Base-by-base conservation (phyloP, 1,284 basidiomycete genomes). In the Fistulinella cinereoalba region DNA sequence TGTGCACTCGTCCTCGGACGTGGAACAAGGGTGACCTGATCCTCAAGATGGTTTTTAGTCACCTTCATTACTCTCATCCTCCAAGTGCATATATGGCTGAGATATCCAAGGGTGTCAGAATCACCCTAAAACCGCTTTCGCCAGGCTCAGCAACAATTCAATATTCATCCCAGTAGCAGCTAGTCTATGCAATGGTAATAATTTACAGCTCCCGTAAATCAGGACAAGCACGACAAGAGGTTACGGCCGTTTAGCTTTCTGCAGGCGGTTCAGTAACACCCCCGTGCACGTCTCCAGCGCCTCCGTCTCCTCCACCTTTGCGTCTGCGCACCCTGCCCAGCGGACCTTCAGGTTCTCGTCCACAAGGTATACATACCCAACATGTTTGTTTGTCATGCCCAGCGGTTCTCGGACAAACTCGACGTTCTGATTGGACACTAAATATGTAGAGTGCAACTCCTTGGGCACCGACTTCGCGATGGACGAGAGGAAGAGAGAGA, bases 361-460 rank as follows among this genome's bases (percentile, higher is more conserved):
- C 18, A 98, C 81, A 8, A 99, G 76, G 63, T 89, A 99, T 10
- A 96, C 86, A 61, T 97, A 97, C 4, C 94, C 97, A 27, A 98
- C 81, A 56, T 92, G 85, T 62, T 87, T 88, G 70, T 98, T 99
- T 39, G 83, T 81, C 73, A 97, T 85, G 0, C 91, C 91, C 39
- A 97, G 69, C 2, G 85, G 82, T 52, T 92, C 82, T 32, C 93
- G 79, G 31, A 96, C 68, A 49, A 81, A 88, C 70, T 89, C 86
- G 74, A 91, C 80, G 62, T 83, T 90, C 62, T 88, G 84, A 44
- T 73, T 77, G 3, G 90, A 89, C 45, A 97, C 75, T 39, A 98
- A 70, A 66, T 97, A 98, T 2, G 77, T 85, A 1, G 79, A 57
- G 55, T 94, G 93, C 18, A 85, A 69, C 28, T 80, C 69, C 49